phyloP scores from a whole-genome alignment of 225 moss, liverwort and hornwort genomes.

The Ulota crispa region DNA sequence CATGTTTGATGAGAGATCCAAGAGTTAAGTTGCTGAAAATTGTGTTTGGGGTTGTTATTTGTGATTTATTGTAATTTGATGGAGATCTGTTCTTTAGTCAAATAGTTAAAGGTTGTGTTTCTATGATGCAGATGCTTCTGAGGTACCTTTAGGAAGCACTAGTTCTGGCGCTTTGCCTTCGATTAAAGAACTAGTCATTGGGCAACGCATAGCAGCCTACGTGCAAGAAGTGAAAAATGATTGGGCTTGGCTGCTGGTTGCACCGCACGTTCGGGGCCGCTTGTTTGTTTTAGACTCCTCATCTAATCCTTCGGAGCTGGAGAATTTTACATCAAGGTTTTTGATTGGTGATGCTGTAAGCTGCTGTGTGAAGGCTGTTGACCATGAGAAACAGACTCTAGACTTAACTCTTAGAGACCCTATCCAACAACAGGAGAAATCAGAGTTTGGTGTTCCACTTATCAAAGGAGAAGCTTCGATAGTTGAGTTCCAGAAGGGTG shows the following conservation, averaged over 20 bases:
- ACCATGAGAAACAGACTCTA: slow-evolving; percentile 50
- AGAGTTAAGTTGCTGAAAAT: background rate
- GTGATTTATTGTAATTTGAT: background rate
- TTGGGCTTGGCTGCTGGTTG: slow-evolving; percentile 80
- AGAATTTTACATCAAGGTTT: slow-evolving; percentile 56
- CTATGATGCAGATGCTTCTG: slow-evolving; percentile 35
- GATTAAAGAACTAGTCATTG: slow-evolving; percentile 45
- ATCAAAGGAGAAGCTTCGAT: too few species aligned
- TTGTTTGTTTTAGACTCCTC: slow-evolving; percentile 81
- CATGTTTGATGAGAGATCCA: background rate
- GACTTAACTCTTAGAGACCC: slow-evolving; percentile 58
- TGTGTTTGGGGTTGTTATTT: background rate
- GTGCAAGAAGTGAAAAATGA: slow-evolving; percentile 76
- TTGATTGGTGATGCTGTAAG: slow-evolving; percentile 60
- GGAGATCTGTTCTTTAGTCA: background rate
- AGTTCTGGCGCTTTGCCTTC: slow-evolving; percentile 44
- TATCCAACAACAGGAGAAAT: slow-evolving; percentile 3
- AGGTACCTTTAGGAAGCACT: slow-evolving; percentile 26
- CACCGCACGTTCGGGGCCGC: slow-evolving; percentile 79
- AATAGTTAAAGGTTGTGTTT: background rate
- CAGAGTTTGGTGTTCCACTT: too few species aligned
- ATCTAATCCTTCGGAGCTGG: slow-evolving; percentile 60
- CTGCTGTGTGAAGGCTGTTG: slow-evolving; percentile 62
- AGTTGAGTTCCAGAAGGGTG: slow-evolving; percentile 58
- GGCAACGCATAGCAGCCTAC: slow-evolving; percentile 60